Base-by-base conservation (phyloP, 2,329 filamentous ascomycete species). In the Epichloe brachyelytri region DNA sequence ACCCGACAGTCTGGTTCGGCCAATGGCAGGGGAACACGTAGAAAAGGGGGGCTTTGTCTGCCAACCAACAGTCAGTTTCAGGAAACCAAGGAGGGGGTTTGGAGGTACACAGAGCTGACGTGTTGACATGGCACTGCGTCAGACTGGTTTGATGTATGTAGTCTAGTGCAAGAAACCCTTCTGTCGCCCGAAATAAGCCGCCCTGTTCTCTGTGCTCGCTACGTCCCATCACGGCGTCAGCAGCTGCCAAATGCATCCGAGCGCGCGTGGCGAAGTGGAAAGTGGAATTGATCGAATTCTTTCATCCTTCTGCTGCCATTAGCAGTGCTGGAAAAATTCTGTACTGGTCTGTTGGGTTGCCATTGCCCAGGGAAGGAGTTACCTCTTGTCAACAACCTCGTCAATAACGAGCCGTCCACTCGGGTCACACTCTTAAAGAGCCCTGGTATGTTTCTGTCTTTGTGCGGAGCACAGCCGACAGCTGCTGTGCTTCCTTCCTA, bases 1-100 rank as follows among this genome's bases (percentile, higher is more conserved):
- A 56, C 55, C 58, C 56, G 58, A 57, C 53, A 58, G 56, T 52
- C 30, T 55, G 59, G 58, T 57, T 57, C 55, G 44, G 46, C 54
- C 53, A 56, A 53, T 55, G 43, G 43, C 48, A 34, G n/a, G 44
- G 38, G 51, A 17, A 36, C n/a, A n/a, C 48, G 4, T 22, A 15
- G 4, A 14, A 19, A 14, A 19, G 46, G 26, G 17, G 19, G 3
- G 2, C 10, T 10, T 22, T 14, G 20, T 38, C n/a, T 15, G 8
- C 33, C 15, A 19, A 34, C 26, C 4, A 15, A 7, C 11, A 33
- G 45, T 20, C 45, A 47, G 33, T 47, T 10, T 20, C 12, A 12
- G 33, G 26, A 3, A 3, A 30, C n/a, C 2, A 36, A 14, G 43
- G 43, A 38, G 36, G 36, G 36, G 36, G 36, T 6, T n/a, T 38